phyloP scores from a whole-genome alignment of 345 rosid genomes.

The Cardamine occulta region DNA sequence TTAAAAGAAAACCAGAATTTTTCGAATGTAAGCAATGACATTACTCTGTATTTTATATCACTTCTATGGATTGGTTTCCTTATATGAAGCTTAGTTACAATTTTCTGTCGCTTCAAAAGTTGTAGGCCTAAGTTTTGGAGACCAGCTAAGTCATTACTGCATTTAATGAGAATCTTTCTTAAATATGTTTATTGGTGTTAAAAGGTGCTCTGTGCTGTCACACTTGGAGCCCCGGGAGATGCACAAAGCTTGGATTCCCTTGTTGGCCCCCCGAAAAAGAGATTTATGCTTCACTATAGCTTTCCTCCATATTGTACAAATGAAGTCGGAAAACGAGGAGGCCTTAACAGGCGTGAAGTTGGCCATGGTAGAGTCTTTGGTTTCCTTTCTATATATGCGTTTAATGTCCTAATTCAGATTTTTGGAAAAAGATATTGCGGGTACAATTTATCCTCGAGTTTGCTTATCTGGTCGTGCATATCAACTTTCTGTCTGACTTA shows the following conservation, averaged over 20 bases:
- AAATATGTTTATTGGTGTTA: slow-evolving; percentile 27
- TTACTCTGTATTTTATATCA: background rate
- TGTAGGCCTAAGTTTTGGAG: slow-evolving; percentile 15
- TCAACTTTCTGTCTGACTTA: no score
- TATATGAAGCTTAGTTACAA: slow-evolving; percentile 1
- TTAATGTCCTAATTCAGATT: background rate
- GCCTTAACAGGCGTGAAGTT: slow-evolving; percentile 98
- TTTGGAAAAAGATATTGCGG: background rate
- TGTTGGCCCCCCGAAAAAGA: slow-evolving; percentile 91
- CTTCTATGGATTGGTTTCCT: slow-evolving; percentile 10
- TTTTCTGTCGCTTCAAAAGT: slow-evolving; percentile 9
- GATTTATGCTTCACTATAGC: slow-evolving; percentile 98
- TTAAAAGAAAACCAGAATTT: background rate
- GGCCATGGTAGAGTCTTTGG: slow-evolving; percentile 73
- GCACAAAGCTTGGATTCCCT: slow-evolving; percentile 85
- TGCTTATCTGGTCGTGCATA: no score
- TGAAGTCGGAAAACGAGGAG: slow-evolving; percentile 91
- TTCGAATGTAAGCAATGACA: background rate
- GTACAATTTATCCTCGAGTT: no score
- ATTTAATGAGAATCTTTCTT: slow-evolving; percentile 14
- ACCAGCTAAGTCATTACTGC: slow-evolving; percentile 8
- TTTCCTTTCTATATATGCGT: slow-evolving; percentile 9
- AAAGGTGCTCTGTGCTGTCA: slow-evolving; percentile 92
- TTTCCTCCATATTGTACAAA: slow-evolving; percentile 94
- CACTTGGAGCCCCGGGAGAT: slow-evolving; percentile 92